Base-by-base conservation (phyloP, 495 filamentous ascomycete genomes). In the Aspergillus kassunensis region DNA sequence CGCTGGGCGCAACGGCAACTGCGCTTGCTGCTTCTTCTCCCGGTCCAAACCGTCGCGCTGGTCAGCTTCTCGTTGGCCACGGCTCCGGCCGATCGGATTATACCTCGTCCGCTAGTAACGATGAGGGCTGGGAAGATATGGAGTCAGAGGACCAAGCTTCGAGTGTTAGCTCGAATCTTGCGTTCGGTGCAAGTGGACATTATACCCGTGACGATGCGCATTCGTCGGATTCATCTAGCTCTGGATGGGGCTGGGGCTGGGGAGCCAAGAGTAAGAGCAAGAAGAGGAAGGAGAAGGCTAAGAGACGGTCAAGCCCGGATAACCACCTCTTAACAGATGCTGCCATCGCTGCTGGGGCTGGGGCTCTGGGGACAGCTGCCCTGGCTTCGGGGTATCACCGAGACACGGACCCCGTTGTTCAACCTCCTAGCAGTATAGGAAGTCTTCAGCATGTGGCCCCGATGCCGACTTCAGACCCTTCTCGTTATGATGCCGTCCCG, bases 111-210 rank as follows among this genome's bases (percentile, higher is more conserved):
- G 66, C 57, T 23, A 61, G 51, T 3, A 69, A 74, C 12, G 78
- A 81, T 24, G 81, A 80, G n/a, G 77, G 68, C n/a, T 86, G 82
- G 84, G 76, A 84, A 42, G 80, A 82, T 59, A 75, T 79, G 8
- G 70, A 72, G 20, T 80, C 80, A 1, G 77, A 77, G 24, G 76
- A 74, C 25, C 62, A 66, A 20, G 63, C 61, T 11, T 72, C 73
- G 5, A 76, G 74, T 60, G 67, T 65, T n/a, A 69, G 69, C 48
- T 83, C 81, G 20, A 77, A 62, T 7, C 72, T 87, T 37, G 81
- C 81, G 3, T 87, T 76, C 60, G 71, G 83, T 61, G 61, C 64
- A 50, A 70, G 72, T 60, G 59, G 59, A 37, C 52, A 59, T 44
- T 64, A 62, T 51, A 55, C 67, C 49, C 78, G 76, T 51, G 58